phyloP scores from a whole-genome alignment of 805 yeast species.

The Komagataella ulmi region DNA sequence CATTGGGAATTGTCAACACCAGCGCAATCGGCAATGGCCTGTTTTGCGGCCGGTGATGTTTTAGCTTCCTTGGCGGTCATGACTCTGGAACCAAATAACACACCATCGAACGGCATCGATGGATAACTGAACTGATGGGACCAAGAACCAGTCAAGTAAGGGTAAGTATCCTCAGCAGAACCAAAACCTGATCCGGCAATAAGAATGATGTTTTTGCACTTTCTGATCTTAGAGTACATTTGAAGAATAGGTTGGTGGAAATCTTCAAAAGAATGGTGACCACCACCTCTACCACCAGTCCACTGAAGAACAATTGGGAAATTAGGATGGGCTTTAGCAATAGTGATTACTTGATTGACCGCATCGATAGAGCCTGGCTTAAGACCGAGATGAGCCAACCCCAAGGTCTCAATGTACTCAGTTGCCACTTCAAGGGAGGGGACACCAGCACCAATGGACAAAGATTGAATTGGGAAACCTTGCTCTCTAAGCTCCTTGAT shows the following conservation, averaged over 20 bases:
- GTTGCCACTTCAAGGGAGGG: slow-evolving; percentile 96
- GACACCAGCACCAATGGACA: slow-evolving; percentile 99
- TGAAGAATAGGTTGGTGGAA: slow-evolving; percentile 96
- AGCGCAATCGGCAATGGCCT: slow-evolving; percentile 77
- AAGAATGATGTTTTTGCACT: slow-evolving; percentile 75
- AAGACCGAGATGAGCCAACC: slow-evolving; percentile 86
- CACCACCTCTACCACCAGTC: slow-evolving; percentile 99
- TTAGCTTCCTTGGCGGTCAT: slow-evolving; percentile 96
- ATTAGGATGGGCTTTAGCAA: slow-evolving; percentile 89
- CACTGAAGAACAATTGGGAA: slow-evolving; percentile 98
- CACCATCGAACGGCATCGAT: slow-evolving; percentile 98
- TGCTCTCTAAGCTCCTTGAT: slow-evolving; percentile 76
- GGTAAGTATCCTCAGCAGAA: slow-evolving; percentile 91
- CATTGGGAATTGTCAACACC: slow-evolving; percentile 86
- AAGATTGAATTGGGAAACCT: slow-evolving; percentile 92
- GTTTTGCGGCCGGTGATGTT: slow-evolving; percentile 88
- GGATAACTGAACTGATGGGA: slow-evolving; percentile 79
- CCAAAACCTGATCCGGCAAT: slow-evolving; percentile 99
- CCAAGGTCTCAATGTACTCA: slow-evolving; percentile 87
- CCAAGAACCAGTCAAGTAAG: slow-evolving; percentile 97
- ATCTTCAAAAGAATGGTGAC: slow-evolving; percentile 98
- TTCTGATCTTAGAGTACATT: slow-evolving; percentile 91
- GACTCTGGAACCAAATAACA: slow-evolving; percentile 89
- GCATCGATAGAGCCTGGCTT: slow-evolving; percentile 98
- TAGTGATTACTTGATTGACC: slow-evolving; percentile 70